Percentiles rank a stretch among this genome's conserved stretches.
These are phyloP conservation scores for Aspergillus kassunensis DNA, from an alignment of 495 filamentous ascomycete species.

Conservation along the genomic window DNA sequence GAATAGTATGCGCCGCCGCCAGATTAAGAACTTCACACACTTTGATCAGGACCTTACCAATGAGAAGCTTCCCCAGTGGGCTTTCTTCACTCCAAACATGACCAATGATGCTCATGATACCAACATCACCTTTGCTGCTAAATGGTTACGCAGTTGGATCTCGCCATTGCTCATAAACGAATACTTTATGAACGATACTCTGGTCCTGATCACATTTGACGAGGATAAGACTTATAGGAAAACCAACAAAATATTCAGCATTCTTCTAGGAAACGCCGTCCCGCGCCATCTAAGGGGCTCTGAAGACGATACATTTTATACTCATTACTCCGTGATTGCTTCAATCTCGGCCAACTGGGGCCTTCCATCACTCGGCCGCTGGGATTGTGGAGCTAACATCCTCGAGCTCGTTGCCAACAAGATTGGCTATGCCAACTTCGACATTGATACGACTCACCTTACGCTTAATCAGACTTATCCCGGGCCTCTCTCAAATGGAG, in stretches of 20 bases:
- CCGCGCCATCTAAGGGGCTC: conserved; percentile 54
- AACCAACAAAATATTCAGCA: conserved; percentile 54
- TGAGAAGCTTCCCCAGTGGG: conserved; percentile 63
- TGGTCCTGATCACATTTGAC: conserved; percentile 67
- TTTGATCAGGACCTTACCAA: conserved; percentile 57
- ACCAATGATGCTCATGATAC: conserved; percentile 69
- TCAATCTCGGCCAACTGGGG: conserved; percentile 66
- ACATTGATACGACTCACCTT: conserved; percentile 40
- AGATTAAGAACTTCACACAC: conserved; percentile 65
- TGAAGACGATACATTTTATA: conserved; percentile 63
- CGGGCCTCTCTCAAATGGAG: conserved; percentile 39
- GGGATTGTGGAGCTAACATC: conserved; percentile 69
- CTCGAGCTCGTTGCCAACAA: conserved; percentile 57
- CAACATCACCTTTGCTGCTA: conserved; percentile 55
- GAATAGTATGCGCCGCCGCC: conserved; percentile 49
- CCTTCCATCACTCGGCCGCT: conserved; percentile 63
- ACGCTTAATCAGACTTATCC: conserved; percentile 46
- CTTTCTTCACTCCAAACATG: conserved; percentile 77
- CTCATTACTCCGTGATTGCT: conserved; percentile 66
- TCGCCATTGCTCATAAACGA: conserved; percentile 57
- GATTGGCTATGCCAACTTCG: conserved; percentile 53
- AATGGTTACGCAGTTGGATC: conserved; percentile 57
- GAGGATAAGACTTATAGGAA: conserved; percentile 55
- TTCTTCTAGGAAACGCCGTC: conserved; percentile 66
- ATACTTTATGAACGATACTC: conserved; percentile 65